Evolutionary conservation across 805 yeast species (phyloP).

Genomic region (Cyberlindnera maritima): DNA sequence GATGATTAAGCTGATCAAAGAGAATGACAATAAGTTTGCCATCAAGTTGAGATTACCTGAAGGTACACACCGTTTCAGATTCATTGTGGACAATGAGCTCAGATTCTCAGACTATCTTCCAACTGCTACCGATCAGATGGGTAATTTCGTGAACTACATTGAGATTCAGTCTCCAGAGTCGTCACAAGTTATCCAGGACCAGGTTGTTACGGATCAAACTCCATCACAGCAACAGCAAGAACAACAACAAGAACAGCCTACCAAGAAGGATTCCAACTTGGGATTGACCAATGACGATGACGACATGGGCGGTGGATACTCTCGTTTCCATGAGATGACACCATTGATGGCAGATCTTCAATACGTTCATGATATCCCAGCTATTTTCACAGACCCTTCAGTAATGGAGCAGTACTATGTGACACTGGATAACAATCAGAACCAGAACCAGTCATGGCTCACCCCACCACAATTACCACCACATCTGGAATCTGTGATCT

Average conservation of each 20-base stretch:
- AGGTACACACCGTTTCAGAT: conserved; percentile 91
- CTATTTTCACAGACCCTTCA: conserved; percentile 79
- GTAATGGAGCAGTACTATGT: conserved; percentile 85
- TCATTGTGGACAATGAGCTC: conserved; percentile 91
- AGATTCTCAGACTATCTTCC: conserved; percentile 85
- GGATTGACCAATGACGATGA: conserved; percentile 66
- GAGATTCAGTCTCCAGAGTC: conserved; percentile 50
- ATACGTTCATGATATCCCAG: conserved; percentile 71
- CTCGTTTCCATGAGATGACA: conserved; percentile 69
- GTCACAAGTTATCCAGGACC: conserved; percentile 35
- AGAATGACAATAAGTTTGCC: conserved; percentile 51
- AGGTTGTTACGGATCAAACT: conserved; percentile 9
- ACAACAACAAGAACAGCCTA: conserved; percentile 11
- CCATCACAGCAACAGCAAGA: conserved; percentile 22
- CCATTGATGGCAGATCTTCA: conserved; percentile 26
- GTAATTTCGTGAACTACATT: conserved; percentile 89
- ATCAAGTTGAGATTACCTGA: conserved; percentile 78
- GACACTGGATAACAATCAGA: conserved; percentile 70
- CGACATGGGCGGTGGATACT: conserved; percentile 81
- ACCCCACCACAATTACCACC: conserved; percentile 98
- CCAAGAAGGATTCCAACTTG: conserved; percentile 53
- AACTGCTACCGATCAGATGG: conserved; percentile 97
- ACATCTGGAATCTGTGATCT: conserved; percentile 88
- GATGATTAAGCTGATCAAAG: conserved; percentile 81
- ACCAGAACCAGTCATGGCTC: conserved; percentile 56